Conservation (phyloP, 2,329 filamentous ascomycete species). For the Fusarium longipes region DNA sequence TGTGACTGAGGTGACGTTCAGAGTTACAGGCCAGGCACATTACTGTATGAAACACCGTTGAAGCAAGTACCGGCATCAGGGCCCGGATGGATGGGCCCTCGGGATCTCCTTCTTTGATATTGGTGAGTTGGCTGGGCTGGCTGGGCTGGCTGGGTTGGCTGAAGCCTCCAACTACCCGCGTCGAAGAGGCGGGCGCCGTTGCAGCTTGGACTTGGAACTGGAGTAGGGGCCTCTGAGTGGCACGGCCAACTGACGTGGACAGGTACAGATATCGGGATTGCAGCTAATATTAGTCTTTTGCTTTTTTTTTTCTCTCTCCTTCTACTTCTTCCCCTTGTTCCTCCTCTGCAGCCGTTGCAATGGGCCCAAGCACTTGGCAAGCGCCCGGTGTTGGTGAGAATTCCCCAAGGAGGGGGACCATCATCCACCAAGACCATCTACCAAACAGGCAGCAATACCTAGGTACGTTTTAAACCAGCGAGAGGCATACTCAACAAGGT, state of each 20-base stretch:
- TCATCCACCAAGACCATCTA: neutral
- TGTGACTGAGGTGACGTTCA: conserved; percentile 27
- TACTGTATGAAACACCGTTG: conserved; percentile 37
- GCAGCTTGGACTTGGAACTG: neutral
- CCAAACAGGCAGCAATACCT: neutral
- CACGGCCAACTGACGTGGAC: neutral
- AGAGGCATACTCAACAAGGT: conserved; percentile 20
- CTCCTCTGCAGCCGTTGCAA: conserved; percentile 23
- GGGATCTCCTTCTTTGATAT: neutral
- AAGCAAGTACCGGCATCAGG: conserved; percentile 12
- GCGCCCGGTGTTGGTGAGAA: conserved; percentile 4
- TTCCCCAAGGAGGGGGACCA: neutral
- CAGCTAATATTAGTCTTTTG: conserved; percentile 18
- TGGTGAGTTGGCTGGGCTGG: conserved; percentile 32
- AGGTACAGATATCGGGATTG: conserved; percentile 10
- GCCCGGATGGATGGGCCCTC: neutral
- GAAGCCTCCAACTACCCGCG: conserved; percentile 34
- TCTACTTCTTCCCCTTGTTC: too few species aligned
- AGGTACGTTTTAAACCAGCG: neutral
- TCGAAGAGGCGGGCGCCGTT: conserved; percentile 36
- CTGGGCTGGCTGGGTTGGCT: conserved; percentile 40
- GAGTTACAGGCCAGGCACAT: conserved; percentile 21
- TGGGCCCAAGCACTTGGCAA: conserved; percentile 8
- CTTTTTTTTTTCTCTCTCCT: conserved; percentile 27
- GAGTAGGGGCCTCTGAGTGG: conserved; percentile 14